A percentile compares a stretch with the other conserved stretches of the same genome.
phyloP scores from a whole-genome alignment of 257 asterid species.

The Pogostemon cablin region DNA sequence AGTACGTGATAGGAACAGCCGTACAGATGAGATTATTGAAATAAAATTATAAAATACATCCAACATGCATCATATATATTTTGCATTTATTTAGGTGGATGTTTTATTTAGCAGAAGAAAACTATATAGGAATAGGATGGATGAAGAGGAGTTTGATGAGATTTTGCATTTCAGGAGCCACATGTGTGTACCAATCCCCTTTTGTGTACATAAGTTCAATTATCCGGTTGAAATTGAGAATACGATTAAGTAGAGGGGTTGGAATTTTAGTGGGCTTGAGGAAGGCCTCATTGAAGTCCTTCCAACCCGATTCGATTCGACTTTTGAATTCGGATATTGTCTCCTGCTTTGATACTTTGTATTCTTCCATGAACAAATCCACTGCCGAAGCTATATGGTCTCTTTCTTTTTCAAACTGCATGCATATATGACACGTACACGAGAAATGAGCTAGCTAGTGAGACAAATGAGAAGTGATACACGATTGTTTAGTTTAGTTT shows the following conservation, averaged over 20 bases:
- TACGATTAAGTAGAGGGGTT: slow-evolving; percentile 28
- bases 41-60: too few relatives aligned
- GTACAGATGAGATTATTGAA: too few relatives aligned
- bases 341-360: slow-evolving; percentile 21
- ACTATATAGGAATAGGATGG: slow-evolving; percentile 1
- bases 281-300: slow-evolving; percentile 37
- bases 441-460: too few relatives aligned
- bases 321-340: slow-evolving; percentile 22
- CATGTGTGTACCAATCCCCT: slow-evolving; percentile 39
- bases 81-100: too few relatives aligned
- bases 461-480: too few relatives aligned
- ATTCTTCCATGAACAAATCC: slow-evolving; percentile 36
- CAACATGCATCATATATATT: too few relatives aligned
- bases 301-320: slow-evolving; percentile 38
- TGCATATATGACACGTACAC: too few relatives aligned
- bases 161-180: slow-evolving; percentile 34
- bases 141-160: slow-evolving; percentile 29
- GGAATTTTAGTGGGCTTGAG: slow-evolving; percentile 31
- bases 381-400: slow-evolving; percentile 38
- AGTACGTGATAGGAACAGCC: too few relatives aligned
- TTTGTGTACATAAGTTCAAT: slow-evolving; percentile 32
- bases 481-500: too few relatives aligned
- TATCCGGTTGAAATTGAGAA: slow-evolving; percentile 34
- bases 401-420: slow-evolving; percentile 38
- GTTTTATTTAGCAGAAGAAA: too few relatives aligned